A percentile compares a stretch with the other conserved stretches of the same genome.
phyloP scores from a whole-genome alignment of 2,329 filamentous ascomycete genomes.

The Colletotrichum coccodes region DNA sequence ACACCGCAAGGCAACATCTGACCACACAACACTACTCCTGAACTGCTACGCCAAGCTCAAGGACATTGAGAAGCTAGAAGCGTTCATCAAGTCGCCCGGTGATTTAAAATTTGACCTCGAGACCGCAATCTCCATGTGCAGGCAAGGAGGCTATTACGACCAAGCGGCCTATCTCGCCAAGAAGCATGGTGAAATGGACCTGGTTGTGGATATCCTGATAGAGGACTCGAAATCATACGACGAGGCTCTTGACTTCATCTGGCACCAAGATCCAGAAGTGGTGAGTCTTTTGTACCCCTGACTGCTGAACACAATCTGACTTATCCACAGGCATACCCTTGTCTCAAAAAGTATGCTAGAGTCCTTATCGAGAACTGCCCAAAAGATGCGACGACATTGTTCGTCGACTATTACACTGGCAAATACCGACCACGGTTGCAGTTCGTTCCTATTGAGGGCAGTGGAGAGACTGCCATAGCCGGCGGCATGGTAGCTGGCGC shows the following conservation, averaged over 20 bases:
- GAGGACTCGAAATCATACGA: conserved; percentile 93
- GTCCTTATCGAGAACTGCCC: conserved; percentile 90
- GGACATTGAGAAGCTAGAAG: conserved; percentile 94
- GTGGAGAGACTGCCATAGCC: conserved; percentile 47
- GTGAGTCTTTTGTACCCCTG: conserved; percentile 56
- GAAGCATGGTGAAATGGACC: conserved; percentile 91
- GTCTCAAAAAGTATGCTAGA: conserved; percentile 94
- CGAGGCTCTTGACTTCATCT: conserved; percentile 91
- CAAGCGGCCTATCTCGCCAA: conserved; percentile 96
- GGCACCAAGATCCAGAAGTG: conserved; percentile 81
- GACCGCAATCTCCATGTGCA: conserved; percentile 96
- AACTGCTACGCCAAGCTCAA: conserved; percentile 99
- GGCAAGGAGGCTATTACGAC: conserved; percentile 95
- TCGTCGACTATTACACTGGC: conserved; percentile 95
- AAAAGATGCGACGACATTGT: conserved; percentile 82
- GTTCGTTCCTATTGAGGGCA: conserved; percentile 45
- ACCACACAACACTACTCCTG: conserved; percentile 92
- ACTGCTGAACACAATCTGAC: conserved; percentile 41
- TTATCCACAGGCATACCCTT: conserved; percentile 76
- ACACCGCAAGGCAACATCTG: conserved; percentile 89
- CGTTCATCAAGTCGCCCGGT: conserved; percentile 94
- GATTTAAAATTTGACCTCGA: conserved; percentile 97
- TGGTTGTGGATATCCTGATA: conserved; percentile 95
- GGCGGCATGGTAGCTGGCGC: conserved; percentile 65
- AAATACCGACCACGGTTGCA: conserved; percentile 80